These are phyloP conservation scores for Mortierella sp. DNA, from an alignment of 371 early-diverging fungal species.

Conservation along the genomic window DNA sequence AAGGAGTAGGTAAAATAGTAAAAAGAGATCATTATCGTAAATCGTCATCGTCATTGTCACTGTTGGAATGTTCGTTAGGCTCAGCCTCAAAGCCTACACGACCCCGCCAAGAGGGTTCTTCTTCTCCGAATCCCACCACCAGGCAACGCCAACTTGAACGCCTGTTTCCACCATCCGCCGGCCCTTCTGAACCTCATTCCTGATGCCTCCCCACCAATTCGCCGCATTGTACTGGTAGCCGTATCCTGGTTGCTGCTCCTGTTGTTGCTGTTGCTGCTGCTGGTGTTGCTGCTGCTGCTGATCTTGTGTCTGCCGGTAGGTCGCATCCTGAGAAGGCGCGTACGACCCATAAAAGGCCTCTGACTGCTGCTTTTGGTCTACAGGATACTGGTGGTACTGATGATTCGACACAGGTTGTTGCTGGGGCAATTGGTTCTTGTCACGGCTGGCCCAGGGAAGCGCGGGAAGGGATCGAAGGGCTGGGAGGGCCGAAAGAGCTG, in stretches of 20 bases:
- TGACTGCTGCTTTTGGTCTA: conserved; percentile 14
- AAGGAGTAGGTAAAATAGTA: neutral
- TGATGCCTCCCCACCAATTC: conserved; percentile 39
- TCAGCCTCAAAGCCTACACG: conserved; percentile 9
- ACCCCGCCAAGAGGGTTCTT: conserved; percentile 47
- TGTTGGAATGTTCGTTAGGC: neutral
- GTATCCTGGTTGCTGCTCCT: conserved; percentile 1
- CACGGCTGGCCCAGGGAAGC: conserved; percentile 32
- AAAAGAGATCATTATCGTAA: neutral
- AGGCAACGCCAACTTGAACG: conserved; percentile 52
- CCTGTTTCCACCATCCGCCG: conserved; percentile 49
- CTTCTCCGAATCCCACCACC: conserved; percentile 51
- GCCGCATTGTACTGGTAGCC: conserved; percentile 11
- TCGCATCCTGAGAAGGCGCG: conserved; percentile 5
- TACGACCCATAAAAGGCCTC: conserved; percentile 1
- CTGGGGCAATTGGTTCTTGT: conserved; percentile 35
- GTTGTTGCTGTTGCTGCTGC: conserved; percentile 12
- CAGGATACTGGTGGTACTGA: neutral
- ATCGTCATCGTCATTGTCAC: neutral
- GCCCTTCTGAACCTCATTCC: conserved; percentile 45
- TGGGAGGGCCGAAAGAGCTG: conserved; percentile 21
- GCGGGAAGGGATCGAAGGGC: conserved; percentile 24
- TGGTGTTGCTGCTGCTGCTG: conserved; percentile 22
- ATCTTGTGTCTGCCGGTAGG: conserved; percentile 3
- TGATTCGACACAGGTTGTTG: conserved; percentile 23